Evolutionary conservation across 305 asterid species (phyloP), one percentile per base, ranked within the genome.

Genomic region (Fraxinus nigra): DNA sequence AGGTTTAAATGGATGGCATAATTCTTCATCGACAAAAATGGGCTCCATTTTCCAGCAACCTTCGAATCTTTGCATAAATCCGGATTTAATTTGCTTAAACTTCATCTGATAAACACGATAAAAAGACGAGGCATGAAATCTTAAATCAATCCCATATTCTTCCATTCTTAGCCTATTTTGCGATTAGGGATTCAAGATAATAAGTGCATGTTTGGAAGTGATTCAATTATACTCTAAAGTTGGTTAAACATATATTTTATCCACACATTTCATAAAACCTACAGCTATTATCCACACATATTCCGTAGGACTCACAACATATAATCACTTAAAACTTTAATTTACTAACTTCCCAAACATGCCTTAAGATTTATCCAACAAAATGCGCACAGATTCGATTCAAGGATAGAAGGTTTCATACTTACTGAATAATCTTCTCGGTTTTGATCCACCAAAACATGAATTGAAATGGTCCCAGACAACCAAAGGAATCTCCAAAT

Each of bases 401-500:
- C 63, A n/a, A 51, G 2, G 7, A 51, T 16, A 77, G 65, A 80
- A 84, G 33, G 54, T 48, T 78, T 1, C 35, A 83, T 51, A 72
- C 89, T 90, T 95, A 94, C 99, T 0, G 97, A 77, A 81, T 91
- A 82, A 81, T 95, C 89, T 82, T 90, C 87, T 89, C 94, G 87
- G 89, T 93, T 93, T 85, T 95, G 99, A 86, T 95, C 97, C 0
- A 95, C 99, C 80, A 91, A 83, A 67, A 95, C 97, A 76, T 92
- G 92, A 85, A 94, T 95, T 0, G 97, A 88, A 65, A 95, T 87
- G 13, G 99, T 93, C 48, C 99, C 99, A 0, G 97, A 90, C 95
- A 92, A 90, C 98, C 98, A 95, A 74, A 95, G 94, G 84, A 95
- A 95, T 87, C 89, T 91, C 98, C 99, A 95, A 32, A 93, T 79